Evolutionary conservation across 257 asterid genomes (phyloP).

Genomic region (Cynanchum wilfordii): DNA sequence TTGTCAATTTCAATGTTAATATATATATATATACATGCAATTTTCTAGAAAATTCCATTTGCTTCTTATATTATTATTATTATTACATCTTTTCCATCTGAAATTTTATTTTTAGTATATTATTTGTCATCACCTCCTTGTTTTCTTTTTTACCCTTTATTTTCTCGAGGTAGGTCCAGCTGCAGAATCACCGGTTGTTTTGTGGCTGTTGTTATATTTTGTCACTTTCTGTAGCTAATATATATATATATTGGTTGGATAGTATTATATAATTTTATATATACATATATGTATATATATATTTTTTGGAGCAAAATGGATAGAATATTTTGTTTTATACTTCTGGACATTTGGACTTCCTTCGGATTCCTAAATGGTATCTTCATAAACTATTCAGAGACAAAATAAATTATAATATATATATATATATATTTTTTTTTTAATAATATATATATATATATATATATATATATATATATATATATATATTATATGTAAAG

Average conservation of each 20-base stretch:
- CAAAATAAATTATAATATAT: too few species aligned
- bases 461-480: too few species aligned
- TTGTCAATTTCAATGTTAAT: too few species aligned
- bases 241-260: neutral
- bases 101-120: neutral
- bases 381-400: neutral
- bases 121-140: neutral
- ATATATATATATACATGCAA: too few species aligned
- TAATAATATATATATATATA: too few species aligned
- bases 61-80: neutral
- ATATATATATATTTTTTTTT: too few species aligned
- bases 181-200: neutral
- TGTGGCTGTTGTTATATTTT: slow-evolving; percentile 26
- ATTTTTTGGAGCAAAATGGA: too few species aligned
- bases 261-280: too few species aligned
- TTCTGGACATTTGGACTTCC: neutral
- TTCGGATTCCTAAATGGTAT: neutral
- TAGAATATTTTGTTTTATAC: too few species aligned
- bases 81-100: too few species aligned
- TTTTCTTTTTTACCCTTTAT: neutral
- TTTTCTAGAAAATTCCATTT: neutral
- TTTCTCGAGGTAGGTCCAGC: neutral
- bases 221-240: slow-evolving; percentile 16
- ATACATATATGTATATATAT: too few species aligned
- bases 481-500: too few species aligned